These are phyloP conservation scores for Iris pallida DNA, from an alignment of 116 monocot genomes.

Conservation along the genomic window DNA sequence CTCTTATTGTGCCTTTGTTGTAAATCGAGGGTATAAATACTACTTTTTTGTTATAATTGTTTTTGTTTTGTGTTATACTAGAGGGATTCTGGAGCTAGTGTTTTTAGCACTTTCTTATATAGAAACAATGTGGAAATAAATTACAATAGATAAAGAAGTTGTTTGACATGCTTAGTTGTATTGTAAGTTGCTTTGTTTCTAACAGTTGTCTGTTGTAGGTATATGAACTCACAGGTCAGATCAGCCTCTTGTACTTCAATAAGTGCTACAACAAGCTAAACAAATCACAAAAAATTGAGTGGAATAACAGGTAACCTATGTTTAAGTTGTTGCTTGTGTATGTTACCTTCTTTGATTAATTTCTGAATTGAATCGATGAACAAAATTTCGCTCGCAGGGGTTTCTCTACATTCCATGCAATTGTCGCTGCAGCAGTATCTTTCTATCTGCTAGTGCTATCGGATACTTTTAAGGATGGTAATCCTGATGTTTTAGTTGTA, in stretches of 20 bases:
- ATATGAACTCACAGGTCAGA: conserved; percentile 44
- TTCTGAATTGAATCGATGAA: not conserved
- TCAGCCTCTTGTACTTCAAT: conserved; percentile 37
- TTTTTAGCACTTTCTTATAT: too few species aligned
- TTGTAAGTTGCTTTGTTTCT: conserved; percentile 1
- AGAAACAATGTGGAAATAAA: too few species aligned
- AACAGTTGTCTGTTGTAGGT: conserved; percentile 32
- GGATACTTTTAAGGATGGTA: conserved; percentile 58
- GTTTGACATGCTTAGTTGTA: too few species aligned
- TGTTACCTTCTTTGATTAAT: not conserved
- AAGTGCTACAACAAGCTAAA: conserved; percentile 51
- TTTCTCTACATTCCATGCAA: conserved; percentile 84
- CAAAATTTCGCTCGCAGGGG: conserved; percentile 44
- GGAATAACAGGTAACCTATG: conserved; percentile 66
- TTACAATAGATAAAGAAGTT: too few species aligned
- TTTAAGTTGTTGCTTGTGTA: not conserved
- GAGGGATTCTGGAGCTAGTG: too few species aligned
- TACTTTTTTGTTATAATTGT: too few species aligned
- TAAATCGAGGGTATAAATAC: too few species aligned
- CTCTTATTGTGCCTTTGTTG: too few species aligned
- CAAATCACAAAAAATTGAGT: conserved; percentile 54
- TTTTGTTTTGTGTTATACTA: too few species aligned
- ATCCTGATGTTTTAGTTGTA: conserved; percentile 26
- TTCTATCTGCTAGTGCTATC: conserved; percentile 74
- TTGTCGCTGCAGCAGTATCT: conserved; percentile 61